phyloP scores from a whole-genome alignment of 495 filamentous ascomycete genomes.

The Xylaria nigripes region DNA sequence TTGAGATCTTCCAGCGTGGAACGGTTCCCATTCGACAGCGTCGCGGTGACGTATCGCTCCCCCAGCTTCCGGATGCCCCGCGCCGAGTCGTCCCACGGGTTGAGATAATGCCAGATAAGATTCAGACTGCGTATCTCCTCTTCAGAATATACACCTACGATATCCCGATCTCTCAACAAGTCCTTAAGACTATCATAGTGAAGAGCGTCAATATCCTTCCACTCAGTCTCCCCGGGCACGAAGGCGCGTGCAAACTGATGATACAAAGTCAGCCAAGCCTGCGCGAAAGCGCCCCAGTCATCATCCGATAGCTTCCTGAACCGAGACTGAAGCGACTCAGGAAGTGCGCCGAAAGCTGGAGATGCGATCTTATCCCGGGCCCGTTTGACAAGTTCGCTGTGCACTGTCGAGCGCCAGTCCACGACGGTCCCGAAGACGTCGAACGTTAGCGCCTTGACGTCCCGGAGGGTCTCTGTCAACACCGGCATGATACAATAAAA shows the following conservation, averaged over 20 bases:
- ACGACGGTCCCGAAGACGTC: constrained; percentile 73
- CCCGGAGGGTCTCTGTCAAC: background rate
- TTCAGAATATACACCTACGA: constrained; percentile 51
- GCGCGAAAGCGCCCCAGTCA: constrained; percentile 55
- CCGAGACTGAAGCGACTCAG: constrained; percentile 37
- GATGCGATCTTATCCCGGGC: constrained; percentile 34
- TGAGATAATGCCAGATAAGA: constrained; percentile 61
- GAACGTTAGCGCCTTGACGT: constrained; percentile 43
- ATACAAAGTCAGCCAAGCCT: constrained; percentile 63
- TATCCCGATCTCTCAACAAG: constrained; percentile 46
- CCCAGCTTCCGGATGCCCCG: constrained; percentile 49
- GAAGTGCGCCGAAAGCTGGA: constrained; percentile 28
- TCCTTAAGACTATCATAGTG: constrained; percentile 52
- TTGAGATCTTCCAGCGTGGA: constrained; percentile 57
- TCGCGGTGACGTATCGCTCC: constrained; percentile 48
- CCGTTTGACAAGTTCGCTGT: constrained; percentile 43
- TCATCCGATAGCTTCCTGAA: constrained; percentile 42
- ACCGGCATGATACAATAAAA: background rate
- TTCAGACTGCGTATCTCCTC: constrained; percentile 50
- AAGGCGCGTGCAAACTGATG: constrained; percentile 49
- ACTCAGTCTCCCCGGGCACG: constrained; percentile 37
- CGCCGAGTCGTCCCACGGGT: constrained; percentile 59
- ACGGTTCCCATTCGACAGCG: constrained; percentile 68
- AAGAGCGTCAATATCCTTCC: constrained; percentile 57
- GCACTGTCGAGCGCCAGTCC: constrained; percentile 59